These are phyloP conservation scores for Amphichorda felina DNA, from an alignment of 2,329 filamentous ascomycete genomes.

Conservation along the genomic window DNA sequence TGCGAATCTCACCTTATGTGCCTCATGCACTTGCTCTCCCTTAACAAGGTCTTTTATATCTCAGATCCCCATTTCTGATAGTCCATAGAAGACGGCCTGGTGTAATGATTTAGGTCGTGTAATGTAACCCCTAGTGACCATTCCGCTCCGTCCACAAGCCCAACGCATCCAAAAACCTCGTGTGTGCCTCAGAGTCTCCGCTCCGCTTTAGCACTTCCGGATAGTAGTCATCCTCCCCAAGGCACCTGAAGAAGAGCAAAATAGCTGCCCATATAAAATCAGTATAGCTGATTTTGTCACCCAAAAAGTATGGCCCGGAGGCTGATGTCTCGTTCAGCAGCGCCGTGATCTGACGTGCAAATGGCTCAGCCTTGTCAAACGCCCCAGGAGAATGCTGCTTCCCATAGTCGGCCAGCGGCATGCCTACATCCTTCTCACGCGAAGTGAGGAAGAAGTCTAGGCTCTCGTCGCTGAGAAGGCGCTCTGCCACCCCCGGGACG, in stretches of 20 bases:
- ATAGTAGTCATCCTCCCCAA: constrained; percentile 25
- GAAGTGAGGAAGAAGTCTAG: constrained; percentile 43
- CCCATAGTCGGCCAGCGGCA: constrained; percentile 36
- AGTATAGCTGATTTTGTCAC: constrained; percentile 39
- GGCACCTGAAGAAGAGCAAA: constrained; percentile 26
- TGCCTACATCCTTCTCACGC: constrained; percentile 35
- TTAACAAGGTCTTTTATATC: too few relatives aligned
- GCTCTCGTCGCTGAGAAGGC: constrained; percentile 38
- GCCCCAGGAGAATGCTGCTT: constrained; percentile 24
- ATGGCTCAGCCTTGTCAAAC: constrained; percentile 31
- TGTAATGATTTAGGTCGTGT: too few relatives aligned
- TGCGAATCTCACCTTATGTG: too few relatives aligned
- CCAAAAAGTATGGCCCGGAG: constrained; percentile 49
- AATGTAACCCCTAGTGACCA: too few relatives aligned
- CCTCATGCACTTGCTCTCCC: too few relatives aligned
- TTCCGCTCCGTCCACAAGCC: constrained; percentile 3
- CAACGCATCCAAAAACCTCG: constrained; percentile 2
- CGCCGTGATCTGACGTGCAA: constrained; percentile 22
- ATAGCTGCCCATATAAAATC: constrained; percentile 44
- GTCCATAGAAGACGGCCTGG: too few relatives aligned
- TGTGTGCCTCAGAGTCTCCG: constrained; percentile 3
- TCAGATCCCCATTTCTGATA: too few relatives aligned
- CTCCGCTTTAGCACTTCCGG: constrained; percentile 17
- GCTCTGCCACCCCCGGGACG: constrained; percentile 33
- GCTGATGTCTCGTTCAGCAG: constrained; percentile 42